Conservation (phyloP, 176 grass and related monocot species). For the Bromus sterilis region DNA sequence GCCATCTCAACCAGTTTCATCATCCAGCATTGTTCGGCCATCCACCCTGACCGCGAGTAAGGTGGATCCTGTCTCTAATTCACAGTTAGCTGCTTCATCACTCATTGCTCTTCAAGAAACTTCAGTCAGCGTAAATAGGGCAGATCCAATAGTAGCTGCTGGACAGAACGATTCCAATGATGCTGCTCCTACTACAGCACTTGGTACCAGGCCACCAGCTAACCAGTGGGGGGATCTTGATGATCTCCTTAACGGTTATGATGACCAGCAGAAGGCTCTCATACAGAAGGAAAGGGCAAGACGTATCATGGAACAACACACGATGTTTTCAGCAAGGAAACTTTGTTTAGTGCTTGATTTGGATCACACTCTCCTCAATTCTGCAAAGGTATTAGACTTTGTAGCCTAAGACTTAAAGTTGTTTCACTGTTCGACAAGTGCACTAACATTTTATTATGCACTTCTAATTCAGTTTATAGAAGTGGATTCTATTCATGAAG, state of each 20-base stretch:
- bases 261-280: constrained; percentile 81
- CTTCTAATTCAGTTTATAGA: constrained; percentile 66
- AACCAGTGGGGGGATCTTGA: constrained; percentile 67
- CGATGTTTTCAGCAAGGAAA: constrained; percentile 78
- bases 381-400: constrained; percentile 69
- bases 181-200: constrained; percentile 16
- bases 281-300: constrained; percentile 98
- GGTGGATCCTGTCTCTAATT: constrained; percentile 41
- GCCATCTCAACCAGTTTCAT: constrained; percentile 15
- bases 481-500: constrained; percentile 74
- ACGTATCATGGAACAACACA: constrained; percentile 77
- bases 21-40: constrained; percentile 2
- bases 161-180: constrained; percentile 28
- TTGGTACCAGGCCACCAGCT: constrained; percentile 10
- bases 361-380: constrained; percentile 97
- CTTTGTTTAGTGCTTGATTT: constrained; percentile 97
- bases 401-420: not conserved
- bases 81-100: constrained; percentile 46
- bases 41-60: constrained; percentile 7
- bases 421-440: constrained; percentile 7
- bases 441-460: not conserved
- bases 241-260: constrained; percentile 83
- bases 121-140: constrained; percentile 16
- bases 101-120: constrained; percentile 20
- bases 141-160: constrained; percentile 15